Conservation (phyloP, 2,329 filamentous ascomycete species). For the Parastagonospora avenae region DNA sequence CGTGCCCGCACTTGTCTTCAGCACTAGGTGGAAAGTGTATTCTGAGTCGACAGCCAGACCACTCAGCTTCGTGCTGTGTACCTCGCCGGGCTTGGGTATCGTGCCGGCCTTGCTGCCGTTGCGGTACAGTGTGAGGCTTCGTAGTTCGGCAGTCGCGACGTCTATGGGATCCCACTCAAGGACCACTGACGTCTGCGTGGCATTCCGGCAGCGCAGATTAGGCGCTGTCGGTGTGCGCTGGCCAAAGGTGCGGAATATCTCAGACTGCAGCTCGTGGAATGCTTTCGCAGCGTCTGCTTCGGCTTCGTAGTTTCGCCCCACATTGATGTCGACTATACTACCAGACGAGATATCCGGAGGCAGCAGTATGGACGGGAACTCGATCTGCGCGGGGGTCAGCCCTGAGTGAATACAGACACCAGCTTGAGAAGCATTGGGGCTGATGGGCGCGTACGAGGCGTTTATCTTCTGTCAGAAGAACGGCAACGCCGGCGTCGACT, state of each 20-base stretch:
- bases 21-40: slow-evolving; percentile 90
- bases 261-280: slow-evolving; percentile 85
- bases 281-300: slow-evolving; percentile 75
- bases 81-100: slow-evolving; percentile 84
- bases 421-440: slow-evolving; percentile 25
- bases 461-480: slow-evolving; percentile 95
- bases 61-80: slow-evolving; percentile 95
- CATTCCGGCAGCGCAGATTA: slow-evolving; percentile 88
- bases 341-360: slow-evolving; percentile 94
- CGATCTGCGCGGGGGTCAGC: slow-evolving; percentile 69
- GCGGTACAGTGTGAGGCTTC: slow-evolving; percentile 87
- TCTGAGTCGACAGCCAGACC: slow-evolving; percentile 95
- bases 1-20: slow-evolving; percentile 89
- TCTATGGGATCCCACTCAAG: slow-evolving; percentile 97
- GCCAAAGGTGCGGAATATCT: slow-evolving; percentile 87
- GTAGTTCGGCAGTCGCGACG: slow-evolving; percentile 87
- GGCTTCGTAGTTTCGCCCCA: slow-evolving; percentile 81
- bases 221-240: slow-evolving; percentile 76
- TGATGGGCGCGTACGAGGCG: slow-evolving; percentile 72
- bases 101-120: slow-evolving; percentile 97
- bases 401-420: slow-evolving; percentile 24
- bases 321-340: slow-evolving; percentile 97
- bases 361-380: slow-evolving; percentile 96
- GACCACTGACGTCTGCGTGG: slow-evolving; percentile 96
- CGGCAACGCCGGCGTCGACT: slow-evolving; percentile 97